phyloP scores from a whole-genome alignment of 140 eudicot genomes.

The Bidens hawaiensis region DNA sequence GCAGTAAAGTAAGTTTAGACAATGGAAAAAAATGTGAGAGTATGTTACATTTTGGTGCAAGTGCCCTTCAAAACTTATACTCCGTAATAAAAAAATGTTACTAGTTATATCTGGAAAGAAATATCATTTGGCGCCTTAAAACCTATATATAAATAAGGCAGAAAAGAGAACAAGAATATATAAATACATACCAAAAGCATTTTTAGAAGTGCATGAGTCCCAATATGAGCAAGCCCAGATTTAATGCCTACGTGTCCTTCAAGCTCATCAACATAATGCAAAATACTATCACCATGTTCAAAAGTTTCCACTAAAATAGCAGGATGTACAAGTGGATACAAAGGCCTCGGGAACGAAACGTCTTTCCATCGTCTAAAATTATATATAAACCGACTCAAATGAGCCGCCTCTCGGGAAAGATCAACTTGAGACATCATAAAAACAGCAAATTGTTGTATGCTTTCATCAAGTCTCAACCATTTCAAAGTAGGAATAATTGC shows the following conservation, averaged over 20 bases:
- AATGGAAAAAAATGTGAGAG: background rate
- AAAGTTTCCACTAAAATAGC: conserved; percentile 94
- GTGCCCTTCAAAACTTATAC: background rate
- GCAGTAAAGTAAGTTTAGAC: background rate
- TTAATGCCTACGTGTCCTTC: conserved; percentile 61
- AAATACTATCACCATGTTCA: conserved; percentile 81
- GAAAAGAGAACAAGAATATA: background rate
- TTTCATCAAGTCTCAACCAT: conserved; percentile 92
- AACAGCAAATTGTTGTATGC: conserved; percentile 87
- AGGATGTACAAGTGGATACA: conserved; percentile 95
- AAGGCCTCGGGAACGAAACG: conserved; percentile 83
- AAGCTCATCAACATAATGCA: conserved; percentile 65
- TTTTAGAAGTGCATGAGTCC: conserved; percentile 87
- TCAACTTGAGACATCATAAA: conserved; percentile 99
- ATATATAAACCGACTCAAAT: conserved; percentile 85
- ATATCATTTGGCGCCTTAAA: background rate
- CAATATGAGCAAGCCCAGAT: conserved; percentile 87
- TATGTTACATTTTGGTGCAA: background rate
- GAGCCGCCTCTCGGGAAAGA: conserved; percentile 97
- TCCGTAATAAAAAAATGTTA: background rate
- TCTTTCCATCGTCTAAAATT: conserved; percentile 90
- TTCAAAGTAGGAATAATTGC: conserved; percentile 58
- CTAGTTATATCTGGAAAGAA: background rate
- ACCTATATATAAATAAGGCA: background rate
- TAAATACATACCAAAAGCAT: conserved; percentile 67